A percentile compares a stretch with the other conserved stretches of the same genome.
phyloP scores from a whole-genome alignment of 306 rosid genomes.

The Citrullus mucosospermus region DNA sequence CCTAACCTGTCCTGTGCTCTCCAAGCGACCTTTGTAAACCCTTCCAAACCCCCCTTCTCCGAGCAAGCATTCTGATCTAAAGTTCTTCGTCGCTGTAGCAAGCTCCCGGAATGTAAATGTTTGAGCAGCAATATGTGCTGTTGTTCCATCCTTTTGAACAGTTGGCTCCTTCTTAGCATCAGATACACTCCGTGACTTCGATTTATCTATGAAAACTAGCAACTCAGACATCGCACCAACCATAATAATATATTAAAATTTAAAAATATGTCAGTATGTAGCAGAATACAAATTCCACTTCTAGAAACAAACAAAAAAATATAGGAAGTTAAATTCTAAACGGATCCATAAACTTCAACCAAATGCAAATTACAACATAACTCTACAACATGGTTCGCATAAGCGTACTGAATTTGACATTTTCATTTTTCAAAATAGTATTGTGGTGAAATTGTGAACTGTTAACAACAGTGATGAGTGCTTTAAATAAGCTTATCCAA shows the following conservation, averaged over 20 bases:
- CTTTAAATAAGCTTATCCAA: neutral
- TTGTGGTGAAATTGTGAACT: neutral
- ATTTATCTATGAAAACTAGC: slow-evolving; percentile 39
- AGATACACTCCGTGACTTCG: slow-evolving; percentile 44
- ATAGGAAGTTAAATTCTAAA: neutral
- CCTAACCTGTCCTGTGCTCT: slow-evolving; percentile 78
- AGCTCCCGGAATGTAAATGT: slow-evolving; percentile 96
- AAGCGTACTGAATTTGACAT: neutral
- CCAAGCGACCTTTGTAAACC: slow-evolving; percentile 90
- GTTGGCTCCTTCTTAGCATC: slow-evolving; percentile 70
- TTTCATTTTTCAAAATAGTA: neutral
- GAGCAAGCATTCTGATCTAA: slow-evolving; percentile 66
- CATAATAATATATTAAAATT: neutral
- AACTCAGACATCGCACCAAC: neutral
- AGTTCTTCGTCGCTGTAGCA: slow-evolving; percentile 89
- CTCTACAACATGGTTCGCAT: neutral
- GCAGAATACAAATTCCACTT: neutral
- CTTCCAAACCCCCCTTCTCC: slow-evolving; percentile 98
- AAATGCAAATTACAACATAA: neutral
- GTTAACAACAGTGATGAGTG: neutral
- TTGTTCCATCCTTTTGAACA: slow-evolving; percentile 70
- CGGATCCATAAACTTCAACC: neutral
- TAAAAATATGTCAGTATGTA: neutral
- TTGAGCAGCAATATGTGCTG: slow-evolving; percentile 92
- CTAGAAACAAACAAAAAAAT: neutral